Evolutionary conservation across 2,329 filamentous ascomycete species (phyloP), one percentile per base, ranked within the genome.

Genomic region (Chaetomium strumarium): DNA sequence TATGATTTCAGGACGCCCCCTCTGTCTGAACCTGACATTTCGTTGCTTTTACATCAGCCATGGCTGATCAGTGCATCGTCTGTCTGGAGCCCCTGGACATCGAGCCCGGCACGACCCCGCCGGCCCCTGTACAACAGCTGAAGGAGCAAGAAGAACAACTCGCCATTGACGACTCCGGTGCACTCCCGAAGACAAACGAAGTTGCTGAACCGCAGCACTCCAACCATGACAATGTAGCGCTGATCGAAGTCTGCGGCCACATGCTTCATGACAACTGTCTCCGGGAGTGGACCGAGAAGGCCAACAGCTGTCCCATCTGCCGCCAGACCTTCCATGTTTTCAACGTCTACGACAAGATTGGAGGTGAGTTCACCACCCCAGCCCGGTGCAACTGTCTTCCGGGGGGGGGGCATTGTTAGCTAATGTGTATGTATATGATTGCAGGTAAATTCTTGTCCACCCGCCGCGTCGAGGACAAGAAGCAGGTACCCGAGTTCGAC

Each of bases 281-380:
- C 61, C 86, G 87, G 63, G 89, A 90, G 62, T 99, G 93, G 93
- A 90, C 92, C 42, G 89, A 95, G 71, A 87, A 95, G 69, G 92
- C 93, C 58, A 99, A 97, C 72, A 96, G 91, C 67, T 99, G 93
- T 70, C 93, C 93, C 42, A 96, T 99, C 69, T 99, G 93, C 72
- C 88, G 93, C 61, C 87, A 89, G 63, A 83, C 80, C 58, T 97
- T 99, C 75, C 92, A 97, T 70, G 74, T 86, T 63, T 91, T 99
- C 60, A 84, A 93, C 67, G 84, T 99, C 56, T 86, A 86, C 69
- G 83, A 87, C 65, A 82, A 79, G 61, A 73, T 90, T 64, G 87
- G 89, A 76, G 89, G 90, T 93, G 80, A 72, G 81, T 76, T 46
- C 39, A 40, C 49, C 50, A 40, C 20, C 33, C 17, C 24, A 24